Percentiles rank a stretch among this genome's conserved stretches.
These are phyloP conservation scores for Solanum hybrid DNA, from an alignment of 305 asterid genomes.

Conservation along the genomic window DNA sequence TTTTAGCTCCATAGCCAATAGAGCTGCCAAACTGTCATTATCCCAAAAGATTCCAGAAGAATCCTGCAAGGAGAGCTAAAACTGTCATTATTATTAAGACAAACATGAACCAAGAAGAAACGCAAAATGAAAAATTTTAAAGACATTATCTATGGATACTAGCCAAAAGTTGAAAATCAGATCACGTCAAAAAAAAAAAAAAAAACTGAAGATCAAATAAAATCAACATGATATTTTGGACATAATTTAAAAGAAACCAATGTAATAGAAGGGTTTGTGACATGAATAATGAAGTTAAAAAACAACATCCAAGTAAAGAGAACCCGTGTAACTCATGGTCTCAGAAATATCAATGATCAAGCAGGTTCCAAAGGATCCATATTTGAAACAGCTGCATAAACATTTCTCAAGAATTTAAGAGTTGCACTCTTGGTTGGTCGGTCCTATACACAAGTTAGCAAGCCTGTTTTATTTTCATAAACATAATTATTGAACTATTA, in stretches of 20 bases:
- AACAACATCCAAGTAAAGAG: not conserved
- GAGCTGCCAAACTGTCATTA: slow-evolving; percentile 93
- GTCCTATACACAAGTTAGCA: not conserved
- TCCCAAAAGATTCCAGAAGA: slow-evolving; percentile 99
- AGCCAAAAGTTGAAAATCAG: not conserved
- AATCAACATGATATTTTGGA: not conserved
- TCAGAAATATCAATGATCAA: not conserved
- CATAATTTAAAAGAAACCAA: not conserved
- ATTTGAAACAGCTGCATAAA: not conserved
- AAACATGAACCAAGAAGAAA: not conserved
- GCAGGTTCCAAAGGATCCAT: not conserved
- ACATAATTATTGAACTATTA: not conserved
- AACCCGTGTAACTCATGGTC: not conserved
- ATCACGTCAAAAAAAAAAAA: not conserved
- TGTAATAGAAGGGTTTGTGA: not conserved
- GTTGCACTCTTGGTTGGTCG: not conserved
- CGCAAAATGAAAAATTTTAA: not conserved
- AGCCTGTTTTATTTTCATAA: not conserved
- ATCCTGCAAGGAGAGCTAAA: slow-evolving; percentile 41
- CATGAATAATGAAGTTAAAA: not conserved
- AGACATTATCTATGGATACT: not conserved
- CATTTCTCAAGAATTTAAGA: not conserved
- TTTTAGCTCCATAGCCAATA: slow-evolving; percentile 84
- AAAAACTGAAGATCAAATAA: not conserved
- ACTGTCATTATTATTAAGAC: slow-evolving; percentile 10